Evolutionary conservation across 2,329 filamentous ascomycete genomes (phyloP).

Genomic region (Penicillium sp.): DNA sequence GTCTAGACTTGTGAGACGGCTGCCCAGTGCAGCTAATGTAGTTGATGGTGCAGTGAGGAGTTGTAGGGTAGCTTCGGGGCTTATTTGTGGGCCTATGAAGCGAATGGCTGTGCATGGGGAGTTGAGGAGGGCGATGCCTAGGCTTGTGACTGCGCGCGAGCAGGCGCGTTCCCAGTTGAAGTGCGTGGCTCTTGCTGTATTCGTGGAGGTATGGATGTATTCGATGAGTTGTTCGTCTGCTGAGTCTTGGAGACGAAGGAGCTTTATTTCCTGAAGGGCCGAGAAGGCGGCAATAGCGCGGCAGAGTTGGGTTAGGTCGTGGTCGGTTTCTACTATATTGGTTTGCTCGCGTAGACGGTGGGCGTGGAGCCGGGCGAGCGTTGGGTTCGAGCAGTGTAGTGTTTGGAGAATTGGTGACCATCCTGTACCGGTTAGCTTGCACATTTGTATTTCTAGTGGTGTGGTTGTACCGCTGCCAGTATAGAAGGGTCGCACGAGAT

Average conservation of each 20-base stretch:
- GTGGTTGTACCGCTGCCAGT: constrained; percentile 36
- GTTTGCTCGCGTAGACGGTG: constrained; percentile 36
- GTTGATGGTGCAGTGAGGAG: constrained; percentile 47
- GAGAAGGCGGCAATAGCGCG: constrained; percentile 56
- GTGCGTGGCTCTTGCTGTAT: constrained; percentile 44
- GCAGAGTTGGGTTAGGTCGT: constrained; percentile 52
- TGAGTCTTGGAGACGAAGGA: constrained; percentile 58
- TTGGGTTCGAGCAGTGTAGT: constrained; percentile 18
- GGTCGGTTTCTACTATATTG: constrained; percentile 47
- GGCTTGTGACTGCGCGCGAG: constrained; percentile 56
- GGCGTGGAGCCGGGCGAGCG: constrained; percentile 28
- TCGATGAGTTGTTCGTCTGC: constrained; percentile 53
- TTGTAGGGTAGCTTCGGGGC: constrained; percentile 54
- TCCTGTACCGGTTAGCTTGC: constrained; percentile 27
- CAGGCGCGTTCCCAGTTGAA: constrained; percentile 61
- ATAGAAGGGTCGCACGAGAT: constrained; percentile 41
- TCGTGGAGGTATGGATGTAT: constrained; percentile 48
- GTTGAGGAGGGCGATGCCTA: constrained; percentile 54
- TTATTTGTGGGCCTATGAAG: constrained; percentile 61
- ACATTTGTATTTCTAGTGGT: constrained; percentile 4
- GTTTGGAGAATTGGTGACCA: constrained; percentile 27
- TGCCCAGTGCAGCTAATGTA: constrained; percentile 50
- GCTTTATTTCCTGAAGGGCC: constrained; percentile 59
- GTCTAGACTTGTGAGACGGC: constrained; percentile 58
- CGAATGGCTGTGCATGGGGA: constrained; percentile 55